A percentile compares a stretch with the other conserved stretches of the same genome.
Conservation (phyloP, 805 yeast genomes). For the Metschnikowia kunwiensis region DNA sequence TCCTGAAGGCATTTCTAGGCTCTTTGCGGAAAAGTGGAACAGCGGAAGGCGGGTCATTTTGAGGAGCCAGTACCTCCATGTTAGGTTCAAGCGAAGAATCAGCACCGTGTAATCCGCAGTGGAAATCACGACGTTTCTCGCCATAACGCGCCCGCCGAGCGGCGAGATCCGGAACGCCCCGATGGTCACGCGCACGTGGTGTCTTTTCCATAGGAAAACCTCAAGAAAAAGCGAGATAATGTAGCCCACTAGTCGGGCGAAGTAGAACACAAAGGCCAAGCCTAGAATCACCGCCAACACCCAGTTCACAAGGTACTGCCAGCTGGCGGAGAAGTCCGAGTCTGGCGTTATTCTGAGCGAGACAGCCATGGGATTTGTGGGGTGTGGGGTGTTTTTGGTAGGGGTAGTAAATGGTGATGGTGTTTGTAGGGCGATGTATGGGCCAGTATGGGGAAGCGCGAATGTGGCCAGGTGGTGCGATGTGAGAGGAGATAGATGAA, state of each 20-base stretch:
- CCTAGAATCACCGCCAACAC: conserved; percentile 60
- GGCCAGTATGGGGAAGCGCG: no score
- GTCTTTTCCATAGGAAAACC: conserved; percentile 61
- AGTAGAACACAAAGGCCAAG: conserved; percentile 66
- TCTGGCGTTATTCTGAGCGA: conserved; percentile 2
- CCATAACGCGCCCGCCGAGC: conserved; percentile 77
- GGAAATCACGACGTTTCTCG: conserved; percentile 69
- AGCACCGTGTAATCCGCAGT: conserved; percentile 73
- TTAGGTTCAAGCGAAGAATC: conserved; percentile 65
- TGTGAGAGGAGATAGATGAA: no score
- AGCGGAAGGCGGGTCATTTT: conserved; percentile 41
- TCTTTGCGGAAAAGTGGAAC: conserved; percentile 21
- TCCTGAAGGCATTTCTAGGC: conserved; percentile 7
- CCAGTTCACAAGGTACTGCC: conserved; percentile 87
- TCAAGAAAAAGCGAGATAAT: conserved; percentile 50
- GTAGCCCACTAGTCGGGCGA: conserved; percentile 68
- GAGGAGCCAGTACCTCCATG: conserved; percentile 89
- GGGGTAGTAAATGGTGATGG: neutral
- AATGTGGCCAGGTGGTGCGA: no score
- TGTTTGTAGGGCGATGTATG: no score
- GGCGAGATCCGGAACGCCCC: conserved; percentile 76
- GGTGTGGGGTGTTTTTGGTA: neutral
- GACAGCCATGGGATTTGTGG: conserved; percentile 1
- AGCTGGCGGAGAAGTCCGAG: conserved; percentile 21
- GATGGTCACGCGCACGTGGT: conserved; percentile 55